phyloP scores from a whole-genome alignment of 768 basidiomycete genomes.

The Gloeophyllum trabeum region DNA sequence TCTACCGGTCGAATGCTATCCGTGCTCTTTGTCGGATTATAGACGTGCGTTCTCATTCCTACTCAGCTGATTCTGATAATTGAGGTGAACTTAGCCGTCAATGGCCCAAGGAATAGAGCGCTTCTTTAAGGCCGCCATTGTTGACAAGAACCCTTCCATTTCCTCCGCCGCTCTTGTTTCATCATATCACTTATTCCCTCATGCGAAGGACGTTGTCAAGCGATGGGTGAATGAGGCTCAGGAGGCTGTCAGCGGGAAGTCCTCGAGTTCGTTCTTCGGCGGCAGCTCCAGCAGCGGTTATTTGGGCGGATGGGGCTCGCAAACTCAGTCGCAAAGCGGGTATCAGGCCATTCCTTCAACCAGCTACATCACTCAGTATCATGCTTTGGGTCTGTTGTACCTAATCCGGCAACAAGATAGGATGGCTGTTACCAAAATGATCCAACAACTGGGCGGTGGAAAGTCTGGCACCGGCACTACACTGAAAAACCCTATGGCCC shows the following conservation, averaged over 20 bases:
- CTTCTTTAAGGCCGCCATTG: slow-evolving; percentile 98
- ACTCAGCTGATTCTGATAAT: slow-evolving; percentile 4
- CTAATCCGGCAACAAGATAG: slow-evolving; percentile 94
- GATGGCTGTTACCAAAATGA: slow-evolving; percentile 99
- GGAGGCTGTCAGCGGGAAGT: slow-evolving; percentile 89
- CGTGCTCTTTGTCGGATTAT: slow-evolving; percentile 93
- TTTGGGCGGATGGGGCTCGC: slow-evolving; percentile 61
- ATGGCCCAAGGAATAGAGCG: slow-evolving; percentile 98
- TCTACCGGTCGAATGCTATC: slow-evolving; percentile 96
- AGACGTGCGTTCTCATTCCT: slow-evolving; percentile 55
- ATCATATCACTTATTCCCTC: slow-evolving; percentile 91
- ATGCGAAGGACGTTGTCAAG: slow-evolving; percentile 91
- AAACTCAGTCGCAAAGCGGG: slow-evolving; percentile 35
- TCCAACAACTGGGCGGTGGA: slow-evolving; percentile 90
- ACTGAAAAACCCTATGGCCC: slow-evolving; percentile 90
- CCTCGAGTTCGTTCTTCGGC: slow-evolving; percentile 58
- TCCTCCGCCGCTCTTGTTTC: slow-evolving; percentile 95
- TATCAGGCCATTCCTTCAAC: slow-evolving; percentile 78
- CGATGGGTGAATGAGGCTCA: slow-evolving; percentile 99
- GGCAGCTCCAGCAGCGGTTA: slow-evolving; percentile 37
- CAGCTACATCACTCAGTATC: slow-evolving; percentile 94
- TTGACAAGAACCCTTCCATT: slow-evolving; percentile 91
- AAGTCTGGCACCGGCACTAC: slow-evolving; percentile 76
- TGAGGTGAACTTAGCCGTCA: slow-evolving; percentile 56
- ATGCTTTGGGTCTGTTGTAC: slow-evolving; percentile 88